Base-by-base conservation (phyloP, 306 rosid species). In the Canavalia ensiformis region DNA sequence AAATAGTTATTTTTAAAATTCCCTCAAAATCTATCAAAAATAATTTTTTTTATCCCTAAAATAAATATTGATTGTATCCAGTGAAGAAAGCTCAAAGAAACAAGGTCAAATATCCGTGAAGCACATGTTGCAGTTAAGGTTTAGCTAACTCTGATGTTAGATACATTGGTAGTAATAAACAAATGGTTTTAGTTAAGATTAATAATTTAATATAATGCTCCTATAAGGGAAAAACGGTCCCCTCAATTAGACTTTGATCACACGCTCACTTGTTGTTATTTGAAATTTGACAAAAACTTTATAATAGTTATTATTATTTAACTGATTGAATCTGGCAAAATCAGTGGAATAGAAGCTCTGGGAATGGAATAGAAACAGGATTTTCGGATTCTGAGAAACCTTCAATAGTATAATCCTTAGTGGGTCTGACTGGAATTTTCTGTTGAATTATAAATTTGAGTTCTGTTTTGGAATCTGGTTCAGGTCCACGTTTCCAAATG, bases 361-460 rank as follows among this genome's bases (percentile, higher is more conserved):
- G 97, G 97, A 96, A 96, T 92, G 98, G 99, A 96, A 96, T 96
- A 92, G 99, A 96, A 96, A 89, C 99, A 69, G 98, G 94, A 93
- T 90, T 92, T 90, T 87, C 83, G 88, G 88, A 92, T 90, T 89
- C 84, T 87, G 83, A 93, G 97, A 91, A 78, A 60, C 86, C 83
- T 70, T 60, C 41, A 85, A 83, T 90, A 75, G 41, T 78, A 82
- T 76, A 87, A 86, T 86, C 75, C 76, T 34, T 65, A 72, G 31
- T 79, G 77, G 70, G 73, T 82, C 83, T 81, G 58, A 69, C 56
- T 74, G 74, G 83, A 80, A 82, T 90, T 80, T 60, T 66, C 45
- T 9, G 78, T 87, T 85, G 68, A 68, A 81, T 52, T 74, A 7
- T 52, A 80, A 29, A 71, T 71, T 85, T 73, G 77, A 85, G 72